Evolutionary conservation across 2,329 filamentous ascomycete genomes (phyloP).

Genomic region (Curvularia sp.): DNA sequence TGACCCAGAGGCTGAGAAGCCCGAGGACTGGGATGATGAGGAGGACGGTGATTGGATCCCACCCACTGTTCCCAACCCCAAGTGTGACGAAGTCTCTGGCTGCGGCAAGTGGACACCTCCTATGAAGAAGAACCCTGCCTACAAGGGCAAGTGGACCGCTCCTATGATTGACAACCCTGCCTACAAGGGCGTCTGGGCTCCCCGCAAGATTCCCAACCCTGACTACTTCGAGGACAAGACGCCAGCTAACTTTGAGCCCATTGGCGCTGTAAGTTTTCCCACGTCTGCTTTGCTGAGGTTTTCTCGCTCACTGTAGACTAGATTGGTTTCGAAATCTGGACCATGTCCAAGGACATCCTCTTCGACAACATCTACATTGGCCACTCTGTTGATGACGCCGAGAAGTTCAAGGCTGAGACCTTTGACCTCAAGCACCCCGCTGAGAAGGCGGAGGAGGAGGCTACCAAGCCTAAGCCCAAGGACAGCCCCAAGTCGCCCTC

Average conservation of each 20-base stretch:
- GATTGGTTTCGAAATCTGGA: slow-evolving; percentile 99
- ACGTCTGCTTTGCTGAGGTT: background rate
- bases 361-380: slow-evolving; percentile 99
- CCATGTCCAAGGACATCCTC: slow-evolving; percentile 98
- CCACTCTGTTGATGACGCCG: slow-evolving; percentile 91
- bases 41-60: slow-evolving; percentile 98
- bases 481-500: slow-evolving; percentile 72
- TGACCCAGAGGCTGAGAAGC: slow-evolving; percentile 96
- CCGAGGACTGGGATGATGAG: slow-evolving; percentile 99
- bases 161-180: slow-evolving; percentile 94
- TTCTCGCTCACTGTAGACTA: slow-evolving; percentile 47
- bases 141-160: slow-evolving; percentile 99
- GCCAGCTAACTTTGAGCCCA: slow-evolving; percentile 95
- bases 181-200: slow-evolving; percentile 96
- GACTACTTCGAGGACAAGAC: slow-evolving; percentile 97
- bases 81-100: slow-evolving; percentile 91
- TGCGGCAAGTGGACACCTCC: slow-evolving; percentile 93
- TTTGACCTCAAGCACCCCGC: slow-evolving; percentile 86
- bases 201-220: slow-evolving; percentile 96
- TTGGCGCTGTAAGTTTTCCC: slow-evolving; percentile 80
- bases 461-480: slow-evolving; percentile 76
- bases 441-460: slow-evolving; percentile 81
- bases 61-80: slow-evolving; percentile 91
- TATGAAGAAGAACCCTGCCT: slow-evolving; percentile 90
- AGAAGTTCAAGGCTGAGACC: slow-evolving; percentile 85